Percentiles rank a stretch among this genome's conserved stretches.
Conservation (phyloP, 352 stramenopile genomes). For the Phytophthora melonis region DNA sequence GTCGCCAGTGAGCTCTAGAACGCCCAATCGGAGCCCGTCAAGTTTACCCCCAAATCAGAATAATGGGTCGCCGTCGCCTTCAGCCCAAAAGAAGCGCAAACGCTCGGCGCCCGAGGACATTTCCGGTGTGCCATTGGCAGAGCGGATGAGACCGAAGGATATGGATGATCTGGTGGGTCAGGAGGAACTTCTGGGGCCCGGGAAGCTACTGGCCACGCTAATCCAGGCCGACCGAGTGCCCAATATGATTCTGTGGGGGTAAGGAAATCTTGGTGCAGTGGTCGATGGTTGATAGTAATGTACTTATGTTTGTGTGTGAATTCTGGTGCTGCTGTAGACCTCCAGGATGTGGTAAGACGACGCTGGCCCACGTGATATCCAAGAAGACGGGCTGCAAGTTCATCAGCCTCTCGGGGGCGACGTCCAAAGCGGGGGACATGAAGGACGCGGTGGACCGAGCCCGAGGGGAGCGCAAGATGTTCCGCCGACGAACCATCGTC, state of each 20-base stretch:
- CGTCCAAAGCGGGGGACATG: constrained; percentile 76
- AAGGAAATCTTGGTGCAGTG: constrained; percentile 1
- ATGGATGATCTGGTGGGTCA: constrained; percentile 76
- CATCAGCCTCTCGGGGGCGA: constrained; percentile 74
- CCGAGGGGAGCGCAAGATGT: constrained; percentile 66
- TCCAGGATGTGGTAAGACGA: constrained; percentile 90
- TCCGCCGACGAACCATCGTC: constrained; percentile 76
- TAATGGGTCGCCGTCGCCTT: constrained; percentile 23
- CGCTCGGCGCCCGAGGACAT: constrained; percentile 31
- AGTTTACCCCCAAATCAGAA: constrained; percentile 8
- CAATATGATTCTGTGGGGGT: constrained; percentile 91
- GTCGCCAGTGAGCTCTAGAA: constrained; percentile 8
- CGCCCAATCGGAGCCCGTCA: constrained; percentile 20
- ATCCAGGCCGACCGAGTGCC: constrained; percentile 77
- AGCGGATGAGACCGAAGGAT: constrained; percentile 73
- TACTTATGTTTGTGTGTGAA: constrained; percentile 10
- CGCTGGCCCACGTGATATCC: constrained; percentile 80
- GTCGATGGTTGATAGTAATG: background rate
- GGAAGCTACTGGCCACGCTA: constrained; percentile 68
- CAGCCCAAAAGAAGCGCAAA: constrained; percentile 64
- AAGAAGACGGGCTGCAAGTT: constrained; percentile 77
- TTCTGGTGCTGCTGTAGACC: constrained; percentile 44
- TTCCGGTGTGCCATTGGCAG: constrained; percentile 64
- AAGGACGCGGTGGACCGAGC: constrained; percentile 82
- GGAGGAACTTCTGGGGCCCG: constrained; percentile 67